Evolutionary conservation across 495 filamentous ascomycete species (phyloP).

Genomic region (Aspergillus biplanus): DNA sequence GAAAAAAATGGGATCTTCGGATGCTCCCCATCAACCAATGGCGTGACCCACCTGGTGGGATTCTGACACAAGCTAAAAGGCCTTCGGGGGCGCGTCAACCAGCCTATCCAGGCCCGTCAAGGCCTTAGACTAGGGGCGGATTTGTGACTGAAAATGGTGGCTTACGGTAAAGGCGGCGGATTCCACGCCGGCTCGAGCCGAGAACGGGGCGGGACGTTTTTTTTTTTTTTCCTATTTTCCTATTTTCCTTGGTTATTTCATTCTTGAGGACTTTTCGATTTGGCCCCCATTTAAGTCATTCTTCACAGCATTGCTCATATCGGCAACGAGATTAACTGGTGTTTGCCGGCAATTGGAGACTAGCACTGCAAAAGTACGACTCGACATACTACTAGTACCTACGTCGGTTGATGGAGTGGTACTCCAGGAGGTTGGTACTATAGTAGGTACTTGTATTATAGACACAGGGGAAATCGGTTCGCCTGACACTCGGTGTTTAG

Average conservation of each 20-base stretch:
- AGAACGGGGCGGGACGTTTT: not conserved
- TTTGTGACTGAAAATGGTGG: not conserved
- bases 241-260: no score
- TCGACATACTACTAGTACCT: no score
- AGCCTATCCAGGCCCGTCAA: not conserved
- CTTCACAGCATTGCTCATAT: no score
- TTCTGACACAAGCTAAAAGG: not conserved
- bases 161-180: not conserved
- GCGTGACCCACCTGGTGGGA: not conserved
- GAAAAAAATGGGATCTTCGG: not conserved
- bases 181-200: not conserved
- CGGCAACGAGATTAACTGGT: no score
- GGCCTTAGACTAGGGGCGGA: no score
- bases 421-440: no score
- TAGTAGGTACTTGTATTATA: no score
- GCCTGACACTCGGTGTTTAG: no score
- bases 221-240: not conserved
- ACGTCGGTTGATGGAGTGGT: no score
- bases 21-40: not conserved
- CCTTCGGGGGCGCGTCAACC: no score
- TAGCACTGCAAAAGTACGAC: not conserved
- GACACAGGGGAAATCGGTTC: no score
- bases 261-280: not conserved
- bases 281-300: not conserved
- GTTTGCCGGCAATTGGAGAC: not conserved